phyloP scores from a whole-genome alignment of 2,329 filamentous ascomycete genomes.

The Ophiobolus disseminans region DNA sequence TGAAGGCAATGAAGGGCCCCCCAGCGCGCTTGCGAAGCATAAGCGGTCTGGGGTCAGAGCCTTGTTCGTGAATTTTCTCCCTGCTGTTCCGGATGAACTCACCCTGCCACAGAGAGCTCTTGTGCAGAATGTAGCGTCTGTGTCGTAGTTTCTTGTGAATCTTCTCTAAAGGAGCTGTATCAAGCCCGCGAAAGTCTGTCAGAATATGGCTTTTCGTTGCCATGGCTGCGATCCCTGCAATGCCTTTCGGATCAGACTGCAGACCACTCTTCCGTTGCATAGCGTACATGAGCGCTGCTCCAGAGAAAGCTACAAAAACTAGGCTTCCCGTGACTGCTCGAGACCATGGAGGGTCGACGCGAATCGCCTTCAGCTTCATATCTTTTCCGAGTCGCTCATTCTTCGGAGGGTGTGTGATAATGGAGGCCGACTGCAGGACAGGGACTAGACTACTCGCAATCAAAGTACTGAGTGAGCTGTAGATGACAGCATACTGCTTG shows the following conservation, averaged over 20 bases:
- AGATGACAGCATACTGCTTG: slow-evolving; percentile 71
- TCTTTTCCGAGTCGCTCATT: slow-evolving; percentile 54
- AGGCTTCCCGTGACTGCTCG: slow-evolving; percentile 66
- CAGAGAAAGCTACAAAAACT: slow-evolving; percentile 64
- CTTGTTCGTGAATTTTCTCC: slow-evolving; percentile 56
- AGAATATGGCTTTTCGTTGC: slow-evolving; percentile 75
- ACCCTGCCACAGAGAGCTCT: slow-evolving; percentile 73
- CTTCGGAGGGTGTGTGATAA: slow-evolving; percentile 64
- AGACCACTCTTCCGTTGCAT: slow-evolving; percentile 71
- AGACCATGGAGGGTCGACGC: slow-evolving; percentile 66
- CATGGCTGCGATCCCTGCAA: slow-evolving; percentile 77
- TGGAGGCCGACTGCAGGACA: slow-evolving; percentile 69
- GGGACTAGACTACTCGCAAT: slow-evolving; percentile 73
- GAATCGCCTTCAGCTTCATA: slow-evolving; percentile 61
- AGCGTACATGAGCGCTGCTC: slow-evolving; percentile 65
- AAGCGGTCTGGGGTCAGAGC: slow-evolving; percentile 66
- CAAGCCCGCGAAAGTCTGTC: slow-evolving; percentile 75
- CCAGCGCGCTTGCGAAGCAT: slow-evolving; percentile 69
- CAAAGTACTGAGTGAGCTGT: slow-evolving; percentile 69
- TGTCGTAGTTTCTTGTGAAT: slow-evolving; percentile 73
- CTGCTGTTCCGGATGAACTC: slow-evolving; percentile 58
- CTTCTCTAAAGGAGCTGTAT: slow-evolving; percentile 69
- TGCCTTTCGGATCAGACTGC: slow-evolving; percentile 72
- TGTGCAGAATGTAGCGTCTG: slow-evolving; percentile 72
- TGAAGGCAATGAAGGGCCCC: slow-evolving; percentile 65